Evolutionary conservation across 768 basidiomycete species (phyloP), one percentile per base, ranked within the genome.

Genomic region (Suillus subluteus): DNA sequence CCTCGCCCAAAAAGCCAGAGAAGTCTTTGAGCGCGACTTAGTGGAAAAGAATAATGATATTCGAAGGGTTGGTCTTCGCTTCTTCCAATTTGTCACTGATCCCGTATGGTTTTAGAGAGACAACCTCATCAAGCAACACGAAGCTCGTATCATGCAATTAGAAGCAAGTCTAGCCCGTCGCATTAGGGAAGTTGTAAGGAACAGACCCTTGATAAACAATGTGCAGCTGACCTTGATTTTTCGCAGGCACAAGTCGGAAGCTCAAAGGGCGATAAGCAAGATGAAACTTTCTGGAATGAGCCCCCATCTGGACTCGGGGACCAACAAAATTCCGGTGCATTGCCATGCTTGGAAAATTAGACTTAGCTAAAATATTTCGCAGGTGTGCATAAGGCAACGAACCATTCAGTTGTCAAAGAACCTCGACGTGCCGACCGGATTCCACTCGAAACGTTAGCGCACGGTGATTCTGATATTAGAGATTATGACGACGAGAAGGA

Each of bases 1-100:
- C 58, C 69, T 89, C 38, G 79, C 85, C 68, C 76, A 76, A 48
- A 74, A 82, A 58, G 80, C 84, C 18, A 79, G 83, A 62, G 79
- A 80, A 13, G 74, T 83, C 26, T 82, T 87, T 68, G 87, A 87
- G 67, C 81, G 87, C 62, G 83, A 84, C 21, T 76, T 83, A 44
- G 81, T 88, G 38, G 80, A 78, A 32, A 88, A 88, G 72, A 79
- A 79, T 62, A 87, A 88, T 68, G 87, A 88, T 64, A 79, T 89
- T 37, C 83, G 82, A 66, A 79, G 83, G 67, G 87, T 87, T 67
- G 52, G 79, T 75, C 61, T 61, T 65, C 46, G 30, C 43, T 41
- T 55, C 38, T 15, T 48, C 62, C 18, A 16, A 58, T 41, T 55
- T 68, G 44, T 62, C 52, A 63, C 63, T 63, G 38, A 66, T 58